These are phyloP conservation scores for Senecio squalidus DNA, from an alignment of 140 eudicot species.

Conservation along the genomic window DNA sequence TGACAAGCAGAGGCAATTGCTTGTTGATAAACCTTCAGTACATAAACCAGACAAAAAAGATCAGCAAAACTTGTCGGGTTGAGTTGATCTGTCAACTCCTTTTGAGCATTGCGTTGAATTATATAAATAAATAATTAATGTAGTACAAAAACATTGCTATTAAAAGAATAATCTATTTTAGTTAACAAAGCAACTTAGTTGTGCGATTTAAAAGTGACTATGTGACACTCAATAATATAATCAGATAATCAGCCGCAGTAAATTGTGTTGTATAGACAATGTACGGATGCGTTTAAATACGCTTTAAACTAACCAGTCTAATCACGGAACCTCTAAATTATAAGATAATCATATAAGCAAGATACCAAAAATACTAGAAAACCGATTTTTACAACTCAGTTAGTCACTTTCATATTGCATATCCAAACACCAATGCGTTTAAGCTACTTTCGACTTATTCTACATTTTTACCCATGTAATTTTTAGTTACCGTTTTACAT, in stretches of 20 bases:
- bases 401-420: not conserved
- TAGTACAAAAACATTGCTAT: not conserved
- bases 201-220: not conserved
- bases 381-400: not conserved
- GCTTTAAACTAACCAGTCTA: not conserved
- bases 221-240: not conserved
- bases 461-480: not conserved
- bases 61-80: constrained; percentile 3
- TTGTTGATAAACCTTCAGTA: constrained; percentile 65
- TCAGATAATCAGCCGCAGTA: not conserved
- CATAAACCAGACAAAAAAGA: constrained; percentile 12
- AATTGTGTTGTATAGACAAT: not conserved
- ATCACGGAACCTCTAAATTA: not conserved
- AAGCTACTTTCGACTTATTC: not conserved
- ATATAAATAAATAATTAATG: too few relatives aligned
- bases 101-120: too few relatives aligned
- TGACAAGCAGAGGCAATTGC: constrained; percentile 84
- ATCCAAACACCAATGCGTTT: not conserved
- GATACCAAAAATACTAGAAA: constrained; percentile 2
- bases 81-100: too few relatives aligned
- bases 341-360: not conserved
- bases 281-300: not conserved
- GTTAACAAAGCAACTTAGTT: not conserved
- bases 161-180: too few relatives aligned
- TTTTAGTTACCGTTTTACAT: not conserved